Evolutionary conservation across 169 alveolate genomes (phyloP), one percentile per base, ranked within the genome.

Genomic region (Prorocentrum cordatum): DNA sequence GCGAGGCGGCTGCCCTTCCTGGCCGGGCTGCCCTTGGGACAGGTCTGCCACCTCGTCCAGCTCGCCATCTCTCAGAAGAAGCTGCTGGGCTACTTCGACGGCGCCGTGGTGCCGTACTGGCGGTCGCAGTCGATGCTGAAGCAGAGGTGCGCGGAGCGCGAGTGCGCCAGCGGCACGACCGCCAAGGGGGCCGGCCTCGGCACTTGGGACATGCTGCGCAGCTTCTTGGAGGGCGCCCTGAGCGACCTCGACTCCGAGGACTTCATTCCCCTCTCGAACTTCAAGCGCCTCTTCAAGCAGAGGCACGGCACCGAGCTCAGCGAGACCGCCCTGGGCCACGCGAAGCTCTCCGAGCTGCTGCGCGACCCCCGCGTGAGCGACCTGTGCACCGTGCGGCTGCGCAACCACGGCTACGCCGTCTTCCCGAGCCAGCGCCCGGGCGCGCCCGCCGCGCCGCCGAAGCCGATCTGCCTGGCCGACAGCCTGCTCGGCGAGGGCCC

Each of bases 31-130:
- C n/a, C n/a, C n/a, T n/a, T n/a, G n/a, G n/a, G n/a, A n/a, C n/a
- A n/a, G n/a, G 86, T 79, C 36, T 79, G 89, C 50, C 89, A 79
- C 77, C 58, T 79, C 45, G 89, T 79, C 66, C 89, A 79, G 39
- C 59, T 79, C 42, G 89, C 89, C 35, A 79, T 79, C 39, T 59
- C 77, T 35, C 89, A 79, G 45, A 79, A 79, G 89, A 79, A 79
- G 77, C 89, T 79, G 4, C 77, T 79, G 77, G 89, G 89, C 89
- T 79, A 79, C 36, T 39, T 61, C 62, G 61, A 79, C 26, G 89
- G 89, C 5, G 89, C 89, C 3, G 89, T 79, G 77, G 89, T 79
- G 33, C 89, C 89, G 22, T 79, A 79, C 66, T 38, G 39, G n/a
- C 77, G 73, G 27, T 79, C 89, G 12, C 89, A 79, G 77, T 27